A percentile compares a stretch with the other conserved stretches of the same genome.
These are phyloP conservation scores for Pholiota microspora DNA, from an alignment of 768 basidiomycete species.

Conservation along the genomic window DNA sequence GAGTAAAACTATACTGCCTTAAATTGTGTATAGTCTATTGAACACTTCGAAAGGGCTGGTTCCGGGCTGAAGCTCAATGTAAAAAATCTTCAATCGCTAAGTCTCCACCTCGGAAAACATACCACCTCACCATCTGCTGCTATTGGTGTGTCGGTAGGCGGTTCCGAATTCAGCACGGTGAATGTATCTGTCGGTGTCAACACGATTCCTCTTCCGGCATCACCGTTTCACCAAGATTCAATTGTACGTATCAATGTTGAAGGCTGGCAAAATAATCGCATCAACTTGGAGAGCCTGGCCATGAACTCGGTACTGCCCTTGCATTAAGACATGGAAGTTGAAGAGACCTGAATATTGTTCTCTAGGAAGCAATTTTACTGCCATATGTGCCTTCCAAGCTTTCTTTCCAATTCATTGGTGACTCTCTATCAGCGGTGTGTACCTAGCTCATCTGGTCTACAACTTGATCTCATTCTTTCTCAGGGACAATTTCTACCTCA, in stretches of 20 bases:
- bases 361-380: conserved; percentile 43
- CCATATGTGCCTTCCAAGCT: conserved; percentile 44
- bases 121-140: conserved; percentile 46
- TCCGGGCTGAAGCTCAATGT: conserved; percentile 53
- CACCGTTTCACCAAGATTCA: conserved; percentile 7
- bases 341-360: not conserved
- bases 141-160: conserved; percentile 48
- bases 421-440: conserved; percentile 53
- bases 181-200: conserved; percentile 49
- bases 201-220: conserved; percentile 32
- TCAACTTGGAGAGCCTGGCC: conserved; percentile 46
- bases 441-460: not conserved
- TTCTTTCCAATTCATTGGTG: conserved; percentile 56
- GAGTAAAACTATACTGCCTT: conserved; percentile 9
- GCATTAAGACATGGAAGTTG: not conserved
- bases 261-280: conserved; percentile 60
- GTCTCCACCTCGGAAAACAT: conserved; percentile 45
- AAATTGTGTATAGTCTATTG: not conserved
- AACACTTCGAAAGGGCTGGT: conserved; percentile 37
- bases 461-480: not conserved
- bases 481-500: conserved; percentile 54
- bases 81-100: conserved; percentile 37
- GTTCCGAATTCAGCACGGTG: conserved; percentile 41
- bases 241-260: conserved; percentile 49
- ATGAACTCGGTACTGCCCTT: conserved; percentile 37